Evolutionary conservation across 768 basidiomycete genomes (phyloP), one percentile per base, ranked within the genome.

Genomic region (Pholiota conissans): DNA sequence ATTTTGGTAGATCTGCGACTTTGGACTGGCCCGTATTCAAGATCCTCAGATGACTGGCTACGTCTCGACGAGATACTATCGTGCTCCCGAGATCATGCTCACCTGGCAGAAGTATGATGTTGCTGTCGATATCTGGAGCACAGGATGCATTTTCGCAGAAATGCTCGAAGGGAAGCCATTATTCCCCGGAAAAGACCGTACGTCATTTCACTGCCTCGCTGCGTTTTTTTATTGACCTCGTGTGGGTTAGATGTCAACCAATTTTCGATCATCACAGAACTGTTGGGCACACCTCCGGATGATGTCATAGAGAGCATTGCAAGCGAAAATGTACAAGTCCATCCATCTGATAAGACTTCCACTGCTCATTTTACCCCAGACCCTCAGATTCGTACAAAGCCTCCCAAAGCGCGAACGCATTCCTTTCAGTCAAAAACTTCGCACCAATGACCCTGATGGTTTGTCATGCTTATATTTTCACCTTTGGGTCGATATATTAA

Each of bases 81-180:
- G 97, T 51, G 97, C 97, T 5, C 97, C 97, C 5, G 97, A 99
- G 75, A 99, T 99, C 77, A 99, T 99, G 97, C 83, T 99, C 70
- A 99, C 97, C 35, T 99, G 97, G 97, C 97, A 99, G 74, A 98
- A 98, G 79, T 99, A 99, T 76, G 96, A 98, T 73, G 95, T 98
- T 56, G 97, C 96, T 50, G 97, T 99, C 61, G 97, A 99, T 71
- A 96, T 98, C 70, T 98, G 97, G 97, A 95, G 93, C 68, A 95
- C 95, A 10, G 97, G 95, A 5, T 99, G 97, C 78, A 98, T 99
- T 72, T 98, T 99, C 68, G 97, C 97, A 5, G 97, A 99, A 79
- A 99, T 99, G 97, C 76, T 99, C 49, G 95, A 98, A 71, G 97
- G 97, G 29, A 98, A 98, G 71, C 96, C 97, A 0, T 78, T 99